Percentiles rank a stretch among this genome's conserved stretches.
phyloP scores from a whole-genome alignment of 805 yeast genomes.

The Pichia deserticola region DNA sequence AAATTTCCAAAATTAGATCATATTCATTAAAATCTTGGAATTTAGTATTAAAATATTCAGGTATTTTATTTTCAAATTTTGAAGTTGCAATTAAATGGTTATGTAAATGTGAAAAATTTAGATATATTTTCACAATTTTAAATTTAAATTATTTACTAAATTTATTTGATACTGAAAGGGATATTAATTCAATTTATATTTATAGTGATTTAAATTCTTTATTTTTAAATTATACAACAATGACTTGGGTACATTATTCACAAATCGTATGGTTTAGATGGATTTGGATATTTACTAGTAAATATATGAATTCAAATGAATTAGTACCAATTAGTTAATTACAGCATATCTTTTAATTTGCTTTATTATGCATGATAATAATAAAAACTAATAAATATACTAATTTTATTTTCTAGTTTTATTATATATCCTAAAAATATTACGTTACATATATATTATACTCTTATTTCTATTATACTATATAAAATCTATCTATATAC shows the following conservation, averaged over 20 bases:
- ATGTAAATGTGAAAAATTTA: background rate
- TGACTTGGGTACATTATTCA: slow-evolving; percentile 74
- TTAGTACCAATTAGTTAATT: slow-evolving; percentile 27
- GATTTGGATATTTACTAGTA: slow-evolving; percentile 73
- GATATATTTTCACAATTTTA: background rate
- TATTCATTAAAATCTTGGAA: slow-evolving; percentile 29
- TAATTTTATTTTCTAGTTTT: background rate
- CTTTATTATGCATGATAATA: background rate
- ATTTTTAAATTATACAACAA: slow-evolving; percentile 50
- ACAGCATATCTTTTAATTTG: background rate
- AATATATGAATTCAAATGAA: slow-evolving; percentile 74
- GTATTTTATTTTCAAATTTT: slow-evolving; percentile 34
- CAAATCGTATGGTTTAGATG: slow-evolving; percentile 96
- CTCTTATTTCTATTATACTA: no score
- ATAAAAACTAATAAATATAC: background rate
- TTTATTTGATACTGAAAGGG: background rate
- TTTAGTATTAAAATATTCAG: slow-evolving; percentile 40
- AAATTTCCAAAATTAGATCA: slow-evolving; percentile 12
- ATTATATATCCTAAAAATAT: no score
- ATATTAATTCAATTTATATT: slow-evolving; percentile 12
- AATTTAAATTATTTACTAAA: background rate
- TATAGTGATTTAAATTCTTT: slow-evolving; percentile 34
- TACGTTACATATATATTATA: no score
- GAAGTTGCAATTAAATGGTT: slow-evolving; percentile 12
- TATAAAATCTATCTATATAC: no score